phyloP scores from a whole-genome alignment of 148 eudicot species.

The Silene uniflora region DNA sequence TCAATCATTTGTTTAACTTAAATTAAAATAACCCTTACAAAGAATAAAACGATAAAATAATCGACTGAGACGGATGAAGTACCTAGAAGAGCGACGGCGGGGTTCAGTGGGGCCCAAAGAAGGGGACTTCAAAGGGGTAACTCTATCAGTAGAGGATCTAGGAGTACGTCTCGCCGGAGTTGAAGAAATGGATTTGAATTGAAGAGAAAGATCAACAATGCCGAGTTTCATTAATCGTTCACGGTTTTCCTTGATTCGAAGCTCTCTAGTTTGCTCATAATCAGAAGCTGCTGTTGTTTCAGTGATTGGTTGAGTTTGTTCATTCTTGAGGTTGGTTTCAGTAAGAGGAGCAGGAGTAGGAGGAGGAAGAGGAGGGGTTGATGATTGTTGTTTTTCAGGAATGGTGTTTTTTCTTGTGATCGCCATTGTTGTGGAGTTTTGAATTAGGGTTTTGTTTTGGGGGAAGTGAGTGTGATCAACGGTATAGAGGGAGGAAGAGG shows the following conservation, averaged over 20 bases:
- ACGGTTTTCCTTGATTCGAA: slow-evolving; percentile 73
- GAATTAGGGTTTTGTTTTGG: neutral
- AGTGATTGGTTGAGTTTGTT: neutral
- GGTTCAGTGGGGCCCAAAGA: slow-evolving; percentile 36
- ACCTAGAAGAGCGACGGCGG: slow-evolving; percentile 82
- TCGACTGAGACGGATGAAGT: too few relatives aligned
- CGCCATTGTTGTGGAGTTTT: slow-evolving; percentile 1
- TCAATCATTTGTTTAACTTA: too few relatives aligned
- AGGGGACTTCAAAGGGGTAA: slow-evolving; percentile 28
- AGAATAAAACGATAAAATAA: too few relatives aligned
- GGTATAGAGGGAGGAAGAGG: neutral
- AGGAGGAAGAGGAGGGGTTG: neutral
- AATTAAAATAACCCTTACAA: too few relatives aligned
- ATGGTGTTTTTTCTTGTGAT: neutral
- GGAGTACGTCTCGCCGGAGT: slow-evolving; percentile 30
- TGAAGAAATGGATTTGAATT: slow-evolving; percentile 40
- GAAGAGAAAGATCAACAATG: slow-evolving; percentile 61
- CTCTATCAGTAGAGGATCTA: slow-evolving; percentile 16
- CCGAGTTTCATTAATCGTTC: slow-evolving; percentile 75
- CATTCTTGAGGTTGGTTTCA: neutral
- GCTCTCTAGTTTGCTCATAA: slow-evolving; percentile 65
- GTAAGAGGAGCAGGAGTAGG: neutral
- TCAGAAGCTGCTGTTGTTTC: slow-evolving; percentile 23
- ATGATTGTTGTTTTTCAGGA: neutral
- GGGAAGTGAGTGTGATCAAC: neutral